Evolutionary conservation across 495 filamentous ascomycete genomes (phyloP).

Genomic region (Tricharina praecox): DNA sequence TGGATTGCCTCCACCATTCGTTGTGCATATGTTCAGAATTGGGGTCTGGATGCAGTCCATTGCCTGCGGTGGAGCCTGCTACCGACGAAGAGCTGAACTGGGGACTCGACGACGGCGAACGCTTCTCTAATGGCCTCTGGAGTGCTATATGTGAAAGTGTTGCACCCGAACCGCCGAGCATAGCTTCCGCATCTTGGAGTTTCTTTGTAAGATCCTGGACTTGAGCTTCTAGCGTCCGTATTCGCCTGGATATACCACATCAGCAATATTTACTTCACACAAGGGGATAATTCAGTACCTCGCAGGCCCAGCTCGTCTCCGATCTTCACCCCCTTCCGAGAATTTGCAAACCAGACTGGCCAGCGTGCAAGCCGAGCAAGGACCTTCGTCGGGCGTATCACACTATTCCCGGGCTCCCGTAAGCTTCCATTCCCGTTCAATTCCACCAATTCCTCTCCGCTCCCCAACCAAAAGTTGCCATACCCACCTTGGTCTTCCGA

Average conservation of each 20-base stretch:
- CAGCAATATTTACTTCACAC: neutral
- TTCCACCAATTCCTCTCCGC: too few relatives aligned
- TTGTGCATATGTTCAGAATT: neutral
- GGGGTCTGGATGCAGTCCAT: neutral
- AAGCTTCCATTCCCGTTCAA: neutral
- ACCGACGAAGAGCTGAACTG: neutral
- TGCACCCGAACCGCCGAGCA: neutral
- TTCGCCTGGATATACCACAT: slow-evolving; percentile 10
- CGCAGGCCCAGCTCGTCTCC: slow-evolving; percentile 23
- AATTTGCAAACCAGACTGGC: slow-evolving; percentile 27
- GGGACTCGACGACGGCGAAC: neutral
- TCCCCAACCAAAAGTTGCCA: neutral
- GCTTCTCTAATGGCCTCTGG: neutral
- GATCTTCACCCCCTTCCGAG: slow-evolving; percentile 23
- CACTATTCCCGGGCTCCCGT: slow-evolving; percentile 9
- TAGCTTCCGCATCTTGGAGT: slow-evolving; percentile 14
- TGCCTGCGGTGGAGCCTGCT: neutral
- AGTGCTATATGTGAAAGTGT: neutral
- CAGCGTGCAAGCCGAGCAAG: slow-evolving; percentile 22
- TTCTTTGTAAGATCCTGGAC: slow-evolving; percentile 19
- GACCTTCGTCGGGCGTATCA: slow-evolving; percentile 25
- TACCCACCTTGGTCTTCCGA: slow-evolving; percentile 25
- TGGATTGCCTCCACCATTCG: neutral
- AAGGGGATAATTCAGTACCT: slow-evolving; percentile 11
- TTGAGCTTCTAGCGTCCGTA: slow-evolving; percentile 17